Base-by-base conservation (phyloP, 495 filamentous ascomycete species). In the Penicillium daleae region DNA sequence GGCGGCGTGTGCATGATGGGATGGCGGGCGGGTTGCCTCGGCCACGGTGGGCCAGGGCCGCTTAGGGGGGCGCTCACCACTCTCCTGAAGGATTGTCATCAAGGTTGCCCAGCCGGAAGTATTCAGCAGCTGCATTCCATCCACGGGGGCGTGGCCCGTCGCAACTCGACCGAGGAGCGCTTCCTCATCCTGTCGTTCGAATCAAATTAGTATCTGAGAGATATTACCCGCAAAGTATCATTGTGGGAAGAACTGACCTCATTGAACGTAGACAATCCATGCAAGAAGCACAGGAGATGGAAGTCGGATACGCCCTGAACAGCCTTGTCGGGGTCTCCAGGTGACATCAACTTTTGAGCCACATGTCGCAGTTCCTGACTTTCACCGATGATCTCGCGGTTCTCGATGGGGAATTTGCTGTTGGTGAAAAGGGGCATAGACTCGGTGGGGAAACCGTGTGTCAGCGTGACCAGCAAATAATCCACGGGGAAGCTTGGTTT, bases 401-500 rank as follows among this genome's bases (percentile, higher is more conserved):
- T 97, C 71, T 93, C 95, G 71, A 97, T 89, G 10, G 94, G 89
- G 75, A 97, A 99, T 17, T 74, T 80, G 35, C 80, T 83, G 62
- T 81, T 78, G 55, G 84, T 81, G 77, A 98, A 98, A 15, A 88
- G 60, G 6, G 93, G 92, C 32, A 84, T 86, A 6, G 91, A 82
- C 31, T 88, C 80, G 44, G 87, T 92, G 1, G 96, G 96, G 78
- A 98, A 97, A 42, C 96, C 95, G 71, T 99, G 94, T 8, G 95
- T 99, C 44, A 99, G 84, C 7, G 95, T 97, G 56, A 97, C 91
- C 32, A 97, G 86, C 32, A 99, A 84, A 73, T 97, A 99, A 68
- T 98, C 96, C 32, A 97, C 94, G 0, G 95, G 95, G 73, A 99
- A 99, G 50, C 88, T 85, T 3, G 96, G 95, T 70, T 97, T 97